Evolutionary conservation across 1,284 basidiomycete species (phyloP).

Genomic region (Ustilago curta): DNA sequence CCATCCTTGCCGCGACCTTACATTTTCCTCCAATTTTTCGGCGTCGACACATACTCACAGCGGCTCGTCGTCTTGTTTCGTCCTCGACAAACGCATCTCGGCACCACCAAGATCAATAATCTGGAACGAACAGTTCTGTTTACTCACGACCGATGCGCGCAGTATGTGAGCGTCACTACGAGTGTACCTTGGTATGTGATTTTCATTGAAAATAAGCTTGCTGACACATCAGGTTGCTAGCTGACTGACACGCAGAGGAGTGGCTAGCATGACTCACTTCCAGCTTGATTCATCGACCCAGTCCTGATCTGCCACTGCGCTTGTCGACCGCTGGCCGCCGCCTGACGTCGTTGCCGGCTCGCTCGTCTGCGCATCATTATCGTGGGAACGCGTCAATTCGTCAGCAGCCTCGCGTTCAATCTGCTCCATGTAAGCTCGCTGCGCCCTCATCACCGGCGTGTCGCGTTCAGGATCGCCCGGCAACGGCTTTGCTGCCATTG

Average conservation of each 20-base stretch:
- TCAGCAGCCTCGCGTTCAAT: conserved; percentile 36
- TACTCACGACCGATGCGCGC: too few relatives aligned
- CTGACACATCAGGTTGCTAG: too few relatives aligned
- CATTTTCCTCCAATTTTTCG: background rate
- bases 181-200: too few relatives aligned
- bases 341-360: background rate
- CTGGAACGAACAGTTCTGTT: too few relatives aligned
- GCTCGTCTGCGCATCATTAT: background rate
- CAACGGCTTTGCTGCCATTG: conserved; percentile 47
- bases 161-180: too few relatives aligned
- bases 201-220: too few relatives aligned
- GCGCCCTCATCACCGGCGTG: conserved; percentile 50
- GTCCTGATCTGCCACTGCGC: conserved; percentile 3
- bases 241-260: background rate
- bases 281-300: conserved; percentile 31
- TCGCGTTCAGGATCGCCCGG: conserved; percentile 36
- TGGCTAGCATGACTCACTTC: conserved; percentile 7
- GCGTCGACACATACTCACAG: background rate
- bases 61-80: background rate
- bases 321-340: background rate
- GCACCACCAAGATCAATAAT: too few relatives aligned
- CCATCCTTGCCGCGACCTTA: background rate
- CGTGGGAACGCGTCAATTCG: conserved; percentile 9
- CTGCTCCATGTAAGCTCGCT: conserved; percentile 41
- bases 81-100: too few relatives aligned